phyloP scores from a whole-genome alignment of 2,329 filamentous ascomycete genomes.

The Trichoderma brevicompactum region DNA sequence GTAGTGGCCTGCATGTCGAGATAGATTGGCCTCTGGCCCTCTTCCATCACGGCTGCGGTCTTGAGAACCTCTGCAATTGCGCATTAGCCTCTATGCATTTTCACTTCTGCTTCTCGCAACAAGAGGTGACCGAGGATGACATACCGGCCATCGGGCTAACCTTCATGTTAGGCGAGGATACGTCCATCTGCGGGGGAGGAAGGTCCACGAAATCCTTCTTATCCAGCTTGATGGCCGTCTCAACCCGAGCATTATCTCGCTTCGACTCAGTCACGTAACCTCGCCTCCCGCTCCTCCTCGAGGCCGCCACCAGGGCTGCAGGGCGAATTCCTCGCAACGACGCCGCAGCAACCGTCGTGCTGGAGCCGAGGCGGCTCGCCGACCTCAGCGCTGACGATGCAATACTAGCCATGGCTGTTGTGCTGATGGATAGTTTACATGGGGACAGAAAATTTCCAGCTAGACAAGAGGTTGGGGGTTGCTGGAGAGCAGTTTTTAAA shows the following conservation, averaged over 20 bases:
- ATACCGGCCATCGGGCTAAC: conserved; percentile 76
- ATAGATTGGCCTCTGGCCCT: conserved; percentile 92
- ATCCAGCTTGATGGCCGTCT: conserved; percentile 83
- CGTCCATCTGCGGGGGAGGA: conserved; percentile 40
- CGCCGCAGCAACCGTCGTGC: conserved; percentile 39
- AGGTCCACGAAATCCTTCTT: conserved; percentile 77
- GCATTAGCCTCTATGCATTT: conserved; percentile 26
- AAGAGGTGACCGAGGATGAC: conserved; percentile 31
- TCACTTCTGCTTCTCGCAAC: conserved; percentile 3
- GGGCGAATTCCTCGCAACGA: conserved; percentile 39
- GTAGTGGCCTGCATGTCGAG: conserved; percentile 98
- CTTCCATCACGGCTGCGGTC: conserved; percentile 89
- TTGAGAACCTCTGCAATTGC: conserved; percentile 71
- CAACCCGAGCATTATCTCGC: conserved; percentile 79
- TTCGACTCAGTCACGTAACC: conserved; percentile 85
- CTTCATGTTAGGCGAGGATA: conserved; percentile 51
- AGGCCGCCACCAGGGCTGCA: conserved; percentile 39
- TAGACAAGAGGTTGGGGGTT: conserved; percentile 33
- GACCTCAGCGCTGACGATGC: conserved; percentile 74
- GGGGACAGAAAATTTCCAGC: conserved; percentile 32
- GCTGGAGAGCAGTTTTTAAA: conserved; percentile 25
- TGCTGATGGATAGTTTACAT: conserved; percentile 33
- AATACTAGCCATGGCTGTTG: conserved; percentile 61
- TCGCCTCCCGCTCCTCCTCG: conserved; percentile 50
- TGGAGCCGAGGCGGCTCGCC: conserved; percentile 64